A percentile compares a stretch with the other conserved stretches of the same genome.
These are phyloP conservation scores for Bruguiera parviflora DNA, from an alignment of 345 rosid genomes.

Conservation along the genomic window DNA sequence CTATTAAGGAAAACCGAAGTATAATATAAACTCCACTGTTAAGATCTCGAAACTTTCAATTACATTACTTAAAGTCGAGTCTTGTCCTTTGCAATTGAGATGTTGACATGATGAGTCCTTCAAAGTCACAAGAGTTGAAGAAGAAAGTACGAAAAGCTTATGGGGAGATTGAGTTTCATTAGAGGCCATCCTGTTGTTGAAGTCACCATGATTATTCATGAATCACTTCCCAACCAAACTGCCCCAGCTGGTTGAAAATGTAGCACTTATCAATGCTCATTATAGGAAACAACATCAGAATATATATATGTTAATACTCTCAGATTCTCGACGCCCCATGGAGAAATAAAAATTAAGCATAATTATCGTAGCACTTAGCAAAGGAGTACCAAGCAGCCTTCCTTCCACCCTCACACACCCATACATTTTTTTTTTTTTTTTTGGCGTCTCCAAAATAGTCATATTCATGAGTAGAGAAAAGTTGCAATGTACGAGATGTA, in stretches of 20 bases:
- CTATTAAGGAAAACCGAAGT: too few relatives aligned
- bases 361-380: neutral
- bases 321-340: neutral
- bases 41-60: too few relatives aligned
- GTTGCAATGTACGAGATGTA: constrained; percentile 45
- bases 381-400: constrained; percentile 18
- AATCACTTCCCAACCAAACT: too few relatives aligned
- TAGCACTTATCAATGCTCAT: too few relatives aligned
- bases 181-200: neutral
- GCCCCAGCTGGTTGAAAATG: too few relatives aligned
- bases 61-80: too few relatives aligned
- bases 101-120: too few relatives aligned
- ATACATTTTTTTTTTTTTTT: neutral
- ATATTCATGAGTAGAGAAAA: constrained; percentile 46
- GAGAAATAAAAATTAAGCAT: neutral
- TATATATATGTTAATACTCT: too few relatives aligned
- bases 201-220: too few relatives aligned
- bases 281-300: too few relatives aligned
- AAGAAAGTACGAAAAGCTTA: neutral
- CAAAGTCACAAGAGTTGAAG: neutral
- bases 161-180: constrained; percentile 4
- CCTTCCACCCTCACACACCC: neutral
- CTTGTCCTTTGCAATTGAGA: too few relatives aligned
- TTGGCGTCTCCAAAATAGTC: constrained; percentile 24
- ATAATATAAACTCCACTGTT: too few relatives aligned